Evolutionary conservation across 2,329 filamentous ascomycete species (phyloP).

Genomic region (Xylaria sp.): DNA sequence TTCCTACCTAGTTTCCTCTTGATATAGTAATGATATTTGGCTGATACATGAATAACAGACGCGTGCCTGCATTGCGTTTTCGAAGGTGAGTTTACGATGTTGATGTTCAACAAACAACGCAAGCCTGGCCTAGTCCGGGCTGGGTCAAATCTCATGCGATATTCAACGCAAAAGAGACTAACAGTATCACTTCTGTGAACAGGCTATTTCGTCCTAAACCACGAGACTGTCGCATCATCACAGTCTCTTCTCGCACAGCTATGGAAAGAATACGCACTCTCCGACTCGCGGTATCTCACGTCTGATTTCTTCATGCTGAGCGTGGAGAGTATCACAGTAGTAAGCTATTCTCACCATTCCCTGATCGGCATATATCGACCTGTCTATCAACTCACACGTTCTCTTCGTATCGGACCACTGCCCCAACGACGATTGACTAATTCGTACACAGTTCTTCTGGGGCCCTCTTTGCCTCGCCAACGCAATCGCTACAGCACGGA

Average conservation of each 20-base stretch:
- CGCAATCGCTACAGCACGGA: slow-evolving; percentile 57
- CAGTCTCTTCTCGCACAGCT: slow-evolving; percentile 83
- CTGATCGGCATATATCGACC: background rate
- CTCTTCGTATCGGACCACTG: background rate
- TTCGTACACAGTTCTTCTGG: slow-evolving; percentile 59
- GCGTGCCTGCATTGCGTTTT: slow-evolving; percentile 82
- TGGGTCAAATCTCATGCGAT: background rate
- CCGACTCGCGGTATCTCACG: slow-evolving; percentile 87
- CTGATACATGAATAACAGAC: slow-evolving; percentile 52
- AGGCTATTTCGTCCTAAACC: slow-evolving; percentile 82
- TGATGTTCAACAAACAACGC: background rate
- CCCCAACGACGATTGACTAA: background rate
- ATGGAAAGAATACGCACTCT: slow-evolving; percentile 92
- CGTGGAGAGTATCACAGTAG: slow-evolving; percentile 83
- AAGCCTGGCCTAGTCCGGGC: background rate
- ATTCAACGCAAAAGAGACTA: background rate
- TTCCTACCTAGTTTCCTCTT: background rate
- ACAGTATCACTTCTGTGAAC: background rate
- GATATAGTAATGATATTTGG: background rate
- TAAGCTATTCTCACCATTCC: slow-evolving; percentile 50
- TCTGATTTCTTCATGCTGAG: slow-evolving; percentile 86
- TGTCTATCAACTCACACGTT: background rate
- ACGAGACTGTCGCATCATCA: slow-evolving; percentile 70
- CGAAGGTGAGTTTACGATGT: slow-evolving; percentile 66
- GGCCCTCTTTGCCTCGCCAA: slow-evolving; percentile 67